Evolutionary conservation across 1,284 basidiomycete species (phyloP), one percentile per base, ranked within the genome.

Genomic region (Neolentinus lepideus): DNA sequence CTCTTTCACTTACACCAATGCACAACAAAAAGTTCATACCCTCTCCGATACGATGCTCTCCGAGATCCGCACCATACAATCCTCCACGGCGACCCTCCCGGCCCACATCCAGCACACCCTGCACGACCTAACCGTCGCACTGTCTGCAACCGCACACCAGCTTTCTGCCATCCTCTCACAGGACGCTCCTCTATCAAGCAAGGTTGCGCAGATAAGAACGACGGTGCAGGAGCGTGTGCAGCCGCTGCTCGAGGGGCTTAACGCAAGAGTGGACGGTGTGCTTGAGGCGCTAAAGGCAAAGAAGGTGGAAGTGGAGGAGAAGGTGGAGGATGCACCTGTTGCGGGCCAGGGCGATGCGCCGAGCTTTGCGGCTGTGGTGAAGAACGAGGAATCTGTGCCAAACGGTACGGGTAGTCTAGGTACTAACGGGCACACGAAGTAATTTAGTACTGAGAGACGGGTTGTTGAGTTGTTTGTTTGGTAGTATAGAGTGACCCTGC

Each of bases 21-120:
- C 81, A 8, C 80, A 84, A 59, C 64, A 72, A 36, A 67, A 66
- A 58, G 67, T 69, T 45, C 76, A 84, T 62, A 58, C 70, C 1
- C 77, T 88, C 35, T 84, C 83, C 51, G 79, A 85, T 57, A 79
- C 69, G 51, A 82, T 90, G 81, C 68, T 88, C 50, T 54, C 65
- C 22, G 83, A 89, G 61, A 75, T 90, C 47, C 78, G 83, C 60
- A 81, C 78, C 56, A 73, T 90, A 47, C 86, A 87, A 65, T 64
- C 75, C 12, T 82, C 85, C 14, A 79, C 83, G 29, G 65, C 77
- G 3, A 66, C 77, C 2, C 74, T 87, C 45, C 77, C 84, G 6
- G 66, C 78, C 0, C 78, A 83, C 31, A 69, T 86, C 29, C 81
- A 84, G 61, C 65, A 75, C 2, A 73, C 77, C 3, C 76, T 80